A percentile compares a stretch with the other conserved stretches of the same genome.
Conservation (phyloP, 1,284 basidiomycete species). For the Pyrrhoderma noxium region DNA sequence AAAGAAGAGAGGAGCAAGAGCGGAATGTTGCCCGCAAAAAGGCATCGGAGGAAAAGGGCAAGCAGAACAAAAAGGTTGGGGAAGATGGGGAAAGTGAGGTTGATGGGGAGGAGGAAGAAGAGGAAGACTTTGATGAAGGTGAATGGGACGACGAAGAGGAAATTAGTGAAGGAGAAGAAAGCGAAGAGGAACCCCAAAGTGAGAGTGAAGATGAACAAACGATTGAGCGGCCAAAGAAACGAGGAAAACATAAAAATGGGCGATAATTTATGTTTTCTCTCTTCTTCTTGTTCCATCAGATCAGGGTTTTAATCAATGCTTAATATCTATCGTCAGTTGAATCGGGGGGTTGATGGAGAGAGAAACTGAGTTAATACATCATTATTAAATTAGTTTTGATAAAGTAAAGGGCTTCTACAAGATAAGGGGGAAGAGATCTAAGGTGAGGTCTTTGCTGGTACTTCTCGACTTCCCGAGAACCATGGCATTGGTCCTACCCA, state of each 20-base stretch:
- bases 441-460: neutral
- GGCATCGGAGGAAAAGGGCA: slow-evolving; percentile 26
- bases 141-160: slow-evolving; percentile 60
- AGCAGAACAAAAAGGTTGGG: slow-evolving; percentile 34
- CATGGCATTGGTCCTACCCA: slow-evolving; percentile 30
- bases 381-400: neutral
- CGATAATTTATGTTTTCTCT: slow-evolving; percentile 9
- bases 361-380: neutral
- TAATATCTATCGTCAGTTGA: neutral
- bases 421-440: neutral
- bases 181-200: slow-evolving; percentile 33
- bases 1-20: slow-evolving; percentile 81
- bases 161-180: slow-evolving; percentile 52
- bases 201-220: slow-evolving; percentile 32
- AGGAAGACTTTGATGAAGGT: slow-evolving; percentile 30
- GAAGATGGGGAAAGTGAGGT: slow-evolving; percentile 39
- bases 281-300: neutral
- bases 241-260: slow-evolving; percentile 27
- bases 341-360: neutral
- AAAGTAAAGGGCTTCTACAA: neutral
- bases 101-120: slow-evolving; percentile 29
- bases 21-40: slow-evolving; percentile 81
- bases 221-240: slow-evolving; percentile 33
- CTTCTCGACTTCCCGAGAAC: neutral
- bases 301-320: neutral